phyloP scores from a whole-genome alignment of 345 rosid species.

The Jatropha curcas region DNA sequence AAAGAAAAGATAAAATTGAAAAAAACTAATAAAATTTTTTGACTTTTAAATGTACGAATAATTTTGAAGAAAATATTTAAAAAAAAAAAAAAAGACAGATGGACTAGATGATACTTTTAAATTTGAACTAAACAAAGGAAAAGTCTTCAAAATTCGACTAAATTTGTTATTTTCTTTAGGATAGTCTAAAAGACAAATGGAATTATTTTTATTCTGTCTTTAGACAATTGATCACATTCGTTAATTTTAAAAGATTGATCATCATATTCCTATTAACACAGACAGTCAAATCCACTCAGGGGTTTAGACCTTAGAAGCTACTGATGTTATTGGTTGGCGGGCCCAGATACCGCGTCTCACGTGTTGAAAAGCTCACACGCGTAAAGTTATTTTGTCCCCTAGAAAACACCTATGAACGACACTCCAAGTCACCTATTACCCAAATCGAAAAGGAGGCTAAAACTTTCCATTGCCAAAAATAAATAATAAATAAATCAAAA shows the following conservation, averaged over 20 bases:
- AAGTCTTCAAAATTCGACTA: too few species aligned
- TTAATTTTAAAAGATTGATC: not conserved
- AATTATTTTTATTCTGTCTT: not conserved
- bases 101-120: too few species aligned
- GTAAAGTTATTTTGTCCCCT: not conserved
- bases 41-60: too few species aligned
- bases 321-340: not conserved
- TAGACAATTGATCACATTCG: not conserved
- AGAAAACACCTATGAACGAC: not conserved
- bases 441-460: not conserved
- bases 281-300: not conserved
- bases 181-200: not conserved
- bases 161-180: not conserved
- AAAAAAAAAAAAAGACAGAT: too few species aligned
- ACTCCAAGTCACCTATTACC: not conserved
- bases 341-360: not conserved
- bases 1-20: too few species aligned
- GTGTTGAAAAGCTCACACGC: conserved; percentile 9
- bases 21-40: too few species aligned
- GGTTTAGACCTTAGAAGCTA: not conserved
- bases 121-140: too few species aligned
- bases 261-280: not conserved
- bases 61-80: too few species aligned
- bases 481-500: not conserved
- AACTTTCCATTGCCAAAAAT: not conserved